Percentiles rank a stretch among this genome's conserved stretches.
These are phyloP conservation scores for Pseudomonodictys pantanalensis DNA, from an alignment of 495 filamentous ascomycete genomes.

Conservation along the genomic window DNA sequence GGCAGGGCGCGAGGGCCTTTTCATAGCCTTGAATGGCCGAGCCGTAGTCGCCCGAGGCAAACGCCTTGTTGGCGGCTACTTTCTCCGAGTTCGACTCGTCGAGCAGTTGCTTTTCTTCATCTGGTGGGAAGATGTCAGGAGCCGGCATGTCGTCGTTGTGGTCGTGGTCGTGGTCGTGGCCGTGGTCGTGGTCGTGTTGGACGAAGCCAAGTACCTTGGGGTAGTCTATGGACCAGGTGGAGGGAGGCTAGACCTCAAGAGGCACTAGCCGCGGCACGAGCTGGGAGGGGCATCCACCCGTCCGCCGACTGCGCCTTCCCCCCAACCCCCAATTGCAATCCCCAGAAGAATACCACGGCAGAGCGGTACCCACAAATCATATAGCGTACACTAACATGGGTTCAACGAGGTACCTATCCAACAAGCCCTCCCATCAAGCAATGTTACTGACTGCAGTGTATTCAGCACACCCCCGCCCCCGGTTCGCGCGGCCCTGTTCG, in stretches of 20 bases:
- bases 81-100: conserved; percentile 73
- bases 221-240: too few relatives aligned
- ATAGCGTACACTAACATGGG: neutral
- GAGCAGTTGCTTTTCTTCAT: conserved; percentile 76
- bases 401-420: neutral
- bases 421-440: neutral
- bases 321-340: too few relatives aligned
- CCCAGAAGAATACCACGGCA: too few relatives aligned
- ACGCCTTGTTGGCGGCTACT: conserved; percentile 72
- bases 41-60: conserved; percentile 66
- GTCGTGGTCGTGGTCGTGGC: neutral
- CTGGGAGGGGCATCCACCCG: too few relatives aligned
- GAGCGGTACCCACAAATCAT: too few relatives aligned
- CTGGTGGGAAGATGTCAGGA: conserved; percentile 57
- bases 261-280: too few relatives aligned
- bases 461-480: conserved; percentile 49
- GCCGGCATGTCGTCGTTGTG: conserved; percentile 3
- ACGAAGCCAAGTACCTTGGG: neutral
- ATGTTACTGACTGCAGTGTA: neutral
- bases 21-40: conserved; percentile 89
- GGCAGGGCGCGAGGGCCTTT: conserved; percentile 74
- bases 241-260: too few relatives aligned
- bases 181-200: neutral
- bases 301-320: too few relatives aligned
- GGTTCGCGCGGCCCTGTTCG: conserved; percentile 91